Conservation (phyloP, 805 yeast species). For the Nakazawaea ambrosiae region DNA sequence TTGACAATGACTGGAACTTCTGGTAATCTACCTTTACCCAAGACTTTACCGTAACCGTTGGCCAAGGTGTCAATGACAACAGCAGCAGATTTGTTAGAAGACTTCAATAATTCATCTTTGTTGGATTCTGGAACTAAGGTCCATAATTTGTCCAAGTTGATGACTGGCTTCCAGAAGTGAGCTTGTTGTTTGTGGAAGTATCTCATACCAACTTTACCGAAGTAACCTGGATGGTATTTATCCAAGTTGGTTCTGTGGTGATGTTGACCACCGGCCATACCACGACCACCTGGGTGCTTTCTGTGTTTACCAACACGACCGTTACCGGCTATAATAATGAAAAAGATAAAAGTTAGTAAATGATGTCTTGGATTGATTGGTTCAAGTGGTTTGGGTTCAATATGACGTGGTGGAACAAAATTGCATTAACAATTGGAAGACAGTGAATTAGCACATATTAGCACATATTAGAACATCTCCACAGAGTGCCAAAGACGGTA, state of each 20-base stretch:
- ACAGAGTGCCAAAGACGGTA: too few relatives aligned
- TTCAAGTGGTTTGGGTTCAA: neutral
- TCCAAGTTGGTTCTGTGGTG: conserved; percentile 99
- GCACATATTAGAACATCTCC: too few relatives aligned
- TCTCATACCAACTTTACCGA: conserved; percentile 99
- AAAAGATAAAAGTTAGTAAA: too few relatives aligned
- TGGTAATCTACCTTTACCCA: conserved; percentile 99
- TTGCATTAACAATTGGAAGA: too few relatives aligned
- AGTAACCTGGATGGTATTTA: conserved; percentile 99
- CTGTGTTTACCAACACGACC: conserved; percentile 99
- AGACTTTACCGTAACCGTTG: conserved; percentile 99
- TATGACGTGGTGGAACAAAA: too few relatives aligned
- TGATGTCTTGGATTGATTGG: neutral
- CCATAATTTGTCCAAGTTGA: conserved; percentile 99
- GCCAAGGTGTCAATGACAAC: conserved; percentile 99
- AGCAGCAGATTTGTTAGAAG: conserved; percentile 78
- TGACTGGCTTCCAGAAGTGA: conserved; percentile 97
- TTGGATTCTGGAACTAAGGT: conserved; percentile 87
- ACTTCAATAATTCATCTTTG: conserved; percentile 88
- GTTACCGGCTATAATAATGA: conserved; percentile 92
- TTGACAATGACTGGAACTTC: conserved; percentile 97
- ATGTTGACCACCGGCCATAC: conserved; percentile 99
- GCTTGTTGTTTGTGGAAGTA: conserved; percentile 92
- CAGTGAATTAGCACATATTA: too few relatives aligned
- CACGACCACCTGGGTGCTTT: conserved; percentile 99